Evolutionary conservation across 2,329 filamentous ascomycete species (phyloP), one percentile per base, ranked within the genome.

Genomic region (Knufia petricola): DNA sequence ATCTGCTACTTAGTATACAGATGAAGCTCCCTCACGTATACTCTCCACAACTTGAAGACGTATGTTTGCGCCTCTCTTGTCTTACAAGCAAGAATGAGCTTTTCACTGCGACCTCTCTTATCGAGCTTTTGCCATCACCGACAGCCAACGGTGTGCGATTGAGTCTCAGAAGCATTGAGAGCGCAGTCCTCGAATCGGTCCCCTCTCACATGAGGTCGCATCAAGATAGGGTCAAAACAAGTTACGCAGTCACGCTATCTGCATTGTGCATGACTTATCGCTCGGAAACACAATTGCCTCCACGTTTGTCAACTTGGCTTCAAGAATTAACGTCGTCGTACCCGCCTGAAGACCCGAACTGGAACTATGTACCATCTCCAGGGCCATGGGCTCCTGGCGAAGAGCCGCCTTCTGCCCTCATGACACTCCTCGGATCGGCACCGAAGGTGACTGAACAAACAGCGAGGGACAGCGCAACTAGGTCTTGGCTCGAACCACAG

Each of bases 261-360:
- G 52, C 55, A 28, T 34, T 56, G 17, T 56, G 57, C 31, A 40
- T 51, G 19, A 50, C 54, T 20, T 55, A 54, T 34, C n/a, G 42
- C 7, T 52, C 49, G 17, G 55, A 55, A 8, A 47, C 52, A 13
- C 50, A 48, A 21, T 56, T 70, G 6, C 53, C 65, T 1, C 48
- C 61, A 8, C 63, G 68, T 20, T 51, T 70, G 4, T 58, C 50
- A 20, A 55, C 52, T 45, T 71, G 68, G 68, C 53, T 63, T 15
- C 47, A 57, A 38, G 51, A 57, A 31, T 28, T 59, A 10, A 38
- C 41, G 19, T 47, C 50, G 19, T 56, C 55, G 50, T 59, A 59
- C 38, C 62, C 62, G 7, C 59, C 61, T 4, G 56, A 55, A 43
- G 58, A 61, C 48, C 59, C 62, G n/a, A 55, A 58, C 13, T 66